A percentile compares a stretch with the other conserved stretches of the same genome.
Conservation (phyloP, 2,329 filamentous ascomycete genomes). For the Zasmidium citrigriseum region DNA sequence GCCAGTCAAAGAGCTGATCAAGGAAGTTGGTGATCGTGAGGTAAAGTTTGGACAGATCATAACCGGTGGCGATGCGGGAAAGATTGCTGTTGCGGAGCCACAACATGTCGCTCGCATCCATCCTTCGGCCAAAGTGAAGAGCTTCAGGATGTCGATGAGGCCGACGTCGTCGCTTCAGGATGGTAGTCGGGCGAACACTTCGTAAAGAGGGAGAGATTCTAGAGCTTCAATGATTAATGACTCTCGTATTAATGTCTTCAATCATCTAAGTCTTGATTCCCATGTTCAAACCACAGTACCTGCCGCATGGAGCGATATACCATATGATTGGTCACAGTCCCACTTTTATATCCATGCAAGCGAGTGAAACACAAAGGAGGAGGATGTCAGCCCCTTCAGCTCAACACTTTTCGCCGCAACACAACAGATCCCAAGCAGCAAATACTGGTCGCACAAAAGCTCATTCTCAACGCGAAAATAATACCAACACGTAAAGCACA, state of each 20-base stretch:
- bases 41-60: constrained; percentile 19
- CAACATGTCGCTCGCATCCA: constrained; percentile 16
- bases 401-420: not conserved
- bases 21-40: constrained; percentile 12
- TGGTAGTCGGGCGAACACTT: not conserved
- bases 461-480: not conserved
- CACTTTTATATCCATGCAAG: no score
- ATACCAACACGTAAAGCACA: not conserved
- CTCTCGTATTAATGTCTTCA: no score
- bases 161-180: no score
- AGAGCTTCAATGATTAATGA: no score
- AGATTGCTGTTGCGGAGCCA: constrained; percentile 20
- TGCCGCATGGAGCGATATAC: not conserved
- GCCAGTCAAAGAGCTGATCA: constrained; percentile 13
- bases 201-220: no score
- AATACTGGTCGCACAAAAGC: not conserved
- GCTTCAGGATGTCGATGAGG: not conserved
- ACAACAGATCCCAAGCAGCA: not conserved
- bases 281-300: not conserved
- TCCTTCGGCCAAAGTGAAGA: constrained; percentile 2
- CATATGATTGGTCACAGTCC: not conserved
- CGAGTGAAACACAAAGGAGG: not conserved
- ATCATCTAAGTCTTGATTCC: no score
- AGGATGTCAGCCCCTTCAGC: not conserved
- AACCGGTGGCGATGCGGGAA: constrained; percentile 13